These are phyloP conservation scores for Paspalum notatum DNA, from an alignment of 176 grass and related monocot species.

Conservation along the genomic window DNA sequence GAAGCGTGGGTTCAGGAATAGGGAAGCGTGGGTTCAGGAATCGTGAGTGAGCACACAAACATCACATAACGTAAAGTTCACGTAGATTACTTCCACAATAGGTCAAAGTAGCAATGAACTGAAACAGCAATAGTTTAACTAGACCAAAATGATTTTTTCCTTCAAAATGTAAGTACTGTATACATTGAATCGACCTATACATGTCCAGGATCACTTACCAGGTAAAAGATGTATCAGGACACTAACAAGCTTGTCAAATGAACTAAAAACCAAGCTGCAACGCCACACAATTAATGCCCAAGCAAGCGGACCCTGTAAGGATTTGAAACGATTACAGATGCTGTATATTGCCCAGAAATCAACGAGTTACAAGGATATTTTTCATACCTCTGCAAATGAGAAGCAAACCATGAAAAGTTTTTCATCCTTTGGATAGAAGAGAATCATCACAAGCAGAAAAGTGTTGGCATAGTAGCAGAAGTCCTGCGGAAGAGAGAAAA, in stretches of 20 bases:
- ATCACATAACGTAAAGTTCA: not conserved
- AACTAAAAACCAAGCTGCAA: conserved; percentile 96
- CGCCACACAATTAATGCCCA: conserved; percentile 99
- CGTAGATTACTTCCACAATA: not conserved
- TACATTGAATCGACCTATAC: not conserved
- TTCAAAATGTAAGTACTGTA: not conserved
- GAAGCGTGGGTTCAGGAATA: not conserved
- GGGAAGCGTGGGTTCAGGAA: not conserved
- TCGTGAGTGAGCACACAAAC: not conserved
- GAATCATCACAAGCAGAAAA: conserved; percentile 90
- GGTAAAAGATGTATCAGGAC: conserved; percentile 98
- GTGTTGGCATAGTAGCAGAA: conserved; percentile 99
- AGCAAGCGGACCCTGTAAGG: conserved; percentile 81
- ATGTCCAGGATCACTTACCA: conserved; percentile 56
- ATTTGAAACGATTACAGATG: conserved; percentile 42
- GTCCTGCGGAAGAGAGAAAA: conserved; percentile 60
- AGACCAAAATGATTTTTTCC: not conserved
- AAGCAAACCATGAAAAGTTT: conserved; percentile 99
- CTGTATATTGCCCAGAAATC: not conserved
- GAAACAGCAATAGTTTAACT: conserved; percentile 9
- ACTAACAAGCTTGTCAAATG: conserved; percentile 97
- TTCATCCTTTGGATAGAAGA: conserved; percentile 97
- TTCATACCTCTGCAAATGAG: conserved; percentile 96
- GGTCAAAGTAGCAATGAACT: not conserved
- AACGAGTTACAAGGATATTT: conserved; percentile 1